A percentile compares a stretch with the other conserved stretches of the same genome.
These are phyloP conservation scores for Populus simonii DNA, from an alignment of 345 rosid genomes.

Conservation along the genomic window DNA sequence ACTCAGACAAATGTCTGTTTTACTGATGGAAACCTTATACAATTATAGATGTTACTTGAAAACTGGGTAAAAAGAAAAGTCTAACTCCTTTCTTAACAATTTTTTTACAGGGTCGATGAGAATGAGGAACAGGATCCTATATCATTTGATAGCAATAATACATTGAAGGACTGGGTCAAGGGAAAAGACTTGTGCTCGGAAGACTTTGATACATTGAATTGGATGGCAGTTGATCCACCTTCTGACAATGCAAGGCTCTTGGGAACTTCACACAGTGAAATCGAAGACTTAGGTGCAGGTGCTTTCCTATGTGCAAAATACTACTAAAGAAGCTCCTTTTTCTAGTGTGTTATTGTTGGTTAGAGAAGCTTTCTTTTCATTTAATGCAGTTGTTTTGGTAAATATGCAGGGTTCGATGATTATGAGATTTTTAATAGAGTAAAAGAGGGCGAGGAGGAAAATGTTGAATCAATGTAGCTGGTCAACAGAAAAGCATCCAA, in stretches of 20 bases:
- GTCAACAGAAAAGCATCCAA: neutral
- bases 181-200: slow-evolving; percentile 18
- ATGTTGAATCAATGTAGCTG: slow-evolving; percentile 19
- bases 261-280: slow-evolving; percentile 4
- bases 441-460: slow-evolving; percentile 44
- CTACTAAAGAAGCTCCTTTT: neutral
- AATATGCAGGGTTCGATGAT: slow-evolving; percentile 29
- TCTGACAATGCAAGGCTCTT: neutral
- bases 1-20: slow-evolving; percentile 56
- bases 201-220: slow-evolving; percentile 8
- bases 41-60: neutral
- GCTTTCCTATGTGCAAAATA: neutral
- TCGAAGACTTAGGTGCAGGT: slow-evolving; percentile 25
- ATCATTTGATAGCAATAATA: slow-evolving; percentile 14
- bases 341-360: neutral
- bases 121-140: slow-evolving; percentile 19
- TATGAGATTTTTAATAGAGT: slow-evolving; percentile 16
- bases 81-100: neutral
- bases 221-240: slow-evolving; percentile 19
- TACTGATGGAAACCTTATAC: neutral
- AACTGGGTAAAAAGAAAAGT: neutral
- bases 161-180: slow-evolving; percentile 24
- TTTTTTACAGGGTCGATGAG: slow-evolving; percentile 10
- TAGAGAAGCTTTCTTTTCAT: neutral
- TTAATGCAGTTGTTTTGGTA: neutral